Base-by-base conservation (phyloP, 2,329 filamentous ascomycete species). In the Microthyrium microscopicum region DNA sequence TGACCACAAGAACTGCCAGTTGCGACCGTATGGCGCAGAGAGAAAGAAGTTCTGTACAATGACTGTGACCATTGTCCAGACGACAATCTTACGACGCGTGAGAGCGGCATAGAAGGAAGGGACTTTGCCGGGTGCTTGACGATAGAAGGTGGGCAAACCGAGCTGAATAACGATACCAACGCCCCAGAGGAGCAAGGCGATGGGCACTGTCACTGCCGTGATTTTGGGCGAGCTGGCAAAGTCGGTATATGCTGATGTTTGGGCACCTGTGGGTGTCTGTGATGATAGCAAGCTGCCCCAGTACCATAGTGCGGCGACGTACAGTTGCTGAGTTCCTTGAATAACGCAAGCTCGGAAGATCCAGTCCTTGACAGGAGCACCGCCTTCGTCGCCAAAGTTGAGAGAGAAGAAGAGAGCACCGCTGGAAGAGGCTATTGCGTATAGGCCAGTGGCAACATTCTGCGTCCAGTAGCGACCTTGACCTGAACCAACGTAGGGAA, bases 21-120 rank as follows among this genome's bases (percentile, higher is more conserved):
- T 77, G 33, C 73, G 65, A 26, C 73, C 73, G 44, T 76, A 77
- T 1, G 68, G 70, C 1, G 73, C 64, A 17, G 68, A 70, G 19
- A 77, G 60, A 54, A 71, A 77, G 60, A 73, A 75, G 50, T 77
- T 77, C 46, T 77, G 72, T 20, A 77, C 52, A 37, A 75, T 55
- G 26, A 77, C 68, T 3, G 68, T 64, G 37, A 72, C 52, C 50
- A 76, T 70, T 55, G 75, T 77, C 73, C 73, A 77, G 9, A 73
- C 56, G 28, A 77, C 64, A 39, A 77, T 70, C 52, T 74, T 75
- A 38, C 73, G 66, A 29, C 70, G 61, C 40, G 66, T 58, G 5
- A 77, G 58, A 2, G 70, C 68, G 34, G 57, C 61, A 53, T 77
- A 77, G 57, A 78, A 77, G 13, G 67, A 70, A 0, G 73, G 73